Conservation (phyloP, 2,329 filamentous ascomycete genomes). For the Colletotrichum sp. region DNA sequence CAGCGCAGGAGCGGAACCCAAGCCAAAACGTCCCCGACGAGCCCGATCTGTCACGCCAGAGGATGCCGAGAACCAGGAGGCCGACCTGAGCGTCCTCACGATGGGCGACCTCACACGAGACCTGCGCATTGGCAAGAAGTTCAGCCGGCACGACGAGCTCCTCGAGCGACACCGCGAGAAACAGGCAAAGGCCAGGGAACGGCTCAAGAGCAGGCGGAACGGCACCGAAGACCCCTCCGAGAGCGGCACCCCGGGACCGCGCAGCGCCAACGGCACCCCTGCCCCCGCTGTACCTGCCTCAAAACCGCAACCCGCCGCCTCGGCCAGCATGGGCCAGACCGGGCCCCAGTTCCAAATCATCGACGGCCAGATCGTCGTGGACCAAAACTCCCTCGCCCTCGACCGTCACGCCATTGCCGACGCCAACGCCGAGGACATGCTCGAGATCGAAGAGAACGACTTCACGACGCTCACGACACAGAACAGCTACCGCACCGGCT, state of each 20-base stretch:
- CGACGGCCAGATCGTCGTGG: slow-evolving; percentile 75
- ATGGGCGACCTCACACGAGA: slow-evolving; percentile 78
- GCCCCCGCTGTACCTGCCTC: slow-evolving; percentile 28
- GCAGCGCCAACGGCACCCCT: background rate
- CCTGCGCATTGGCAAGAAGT: slow-evolving; percentile 74
- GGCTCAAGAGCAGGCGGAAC: slow-evolving; percentile 30
- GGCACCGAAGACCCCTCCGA: slow-evolving; percentile 24
- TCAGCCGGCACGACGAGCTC: slow-evolving; percentile 76
- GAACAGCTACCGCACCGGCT: slow-evolving; percentile 65
- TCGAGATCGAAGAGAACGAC: slow-evolving; percentile 78
- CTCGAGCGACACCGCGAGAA: slow-evolving; percentile 66
- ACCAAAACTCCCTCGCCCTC: slow-evolving; percentile 70
- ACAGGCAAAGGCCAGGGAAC: slow-evolving; percentile 38
- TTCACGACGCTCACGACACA: slow-evolving; percentile 75
- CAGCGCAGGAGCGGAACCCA: background rate
- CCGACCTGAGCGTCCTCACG: slow-evolving; percentile 70
- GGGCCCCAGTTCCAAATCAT: slow-evolving; percentile 67
- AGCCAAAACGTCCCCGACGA: slow-evolving; percentile 26
- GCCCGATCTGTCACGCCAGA: slow-evolving; percentile 64
- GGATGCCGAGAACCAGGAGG: slow-evolving; percentile 64
- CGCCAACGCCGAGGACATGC: slow-evolving; percentile 56
- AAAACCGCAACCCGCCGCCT: slow-evolving; percentile 23
- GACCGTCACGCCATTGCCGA: slow-evolving; percentile 71
- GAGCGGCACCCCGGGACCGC: slow-evolving; percentile 15
- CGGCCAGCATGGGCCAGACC: slow-evolving; percentile 25